Conservation (phyloP, 768 basidiomycete species). For the Inosperma sp. region DNA sequence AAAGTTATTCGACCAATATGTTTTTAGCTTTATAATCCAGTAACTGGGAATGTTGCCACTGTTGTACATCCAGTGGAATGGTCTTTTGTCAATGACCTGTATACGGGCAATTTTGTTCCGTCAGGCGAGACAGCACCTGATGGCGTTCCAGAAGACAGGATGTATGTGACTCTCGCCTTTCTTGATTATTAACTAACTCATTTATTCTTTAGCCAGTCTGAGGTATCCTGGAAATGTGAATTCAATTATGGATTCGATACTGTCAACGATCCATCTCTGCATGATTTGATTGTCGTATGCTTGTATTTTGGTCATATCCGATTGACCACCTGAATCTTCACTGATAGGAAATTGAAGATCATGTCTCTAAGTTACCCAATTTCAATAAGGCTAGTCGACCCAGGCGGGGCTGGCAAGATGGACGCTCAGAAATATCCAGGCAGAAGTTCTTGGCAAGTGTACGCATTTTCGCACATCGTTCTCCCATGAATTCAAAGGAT, state of each 20-base stretch:
- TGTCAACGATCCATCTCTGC: neutral
- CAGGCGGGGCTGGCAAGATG: neutral
- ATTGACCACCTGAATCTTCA: neutral
- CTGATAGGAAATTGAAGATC: neutral
- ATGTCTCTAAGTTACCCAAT: neutral
- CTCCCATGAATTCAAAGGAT: neutral
- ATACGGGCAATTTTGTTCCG: slow-evolving; percentile 11
- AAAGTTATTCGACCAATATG: neutral
- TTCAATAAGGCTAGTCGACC: neutral
- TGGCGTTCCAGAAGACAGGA: neutral
- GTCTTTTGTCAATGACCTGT: neutral
- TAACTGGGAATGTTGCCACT: neutral
- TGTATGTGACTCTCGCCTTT: slow-evolving; percentile 2
- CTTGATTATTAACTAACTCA: neutral
- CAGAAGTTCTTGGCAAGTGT: neutral
- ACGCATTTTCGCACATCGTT: neutral
- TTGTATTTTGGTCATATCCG: neutral
- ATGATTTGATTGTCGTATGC: slow-evolving; percentile 1
- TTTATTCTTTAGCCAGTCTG: neutral
- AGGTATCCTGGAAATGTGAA: slow-evolving; percentile 3
- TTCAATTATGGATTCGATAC: slow-evolving; percentile 7
- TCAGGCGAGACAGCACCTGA: neutral
- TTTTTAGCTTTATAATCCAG: neutral
- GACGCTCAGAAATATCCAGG: neutral
- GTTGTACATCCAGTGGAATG: slow-evolving; percentile 5